Evolutionary conservation across 805 yeast species (phyloP).

Genomic region (Spathaspora hagerdaliae): DNA sequence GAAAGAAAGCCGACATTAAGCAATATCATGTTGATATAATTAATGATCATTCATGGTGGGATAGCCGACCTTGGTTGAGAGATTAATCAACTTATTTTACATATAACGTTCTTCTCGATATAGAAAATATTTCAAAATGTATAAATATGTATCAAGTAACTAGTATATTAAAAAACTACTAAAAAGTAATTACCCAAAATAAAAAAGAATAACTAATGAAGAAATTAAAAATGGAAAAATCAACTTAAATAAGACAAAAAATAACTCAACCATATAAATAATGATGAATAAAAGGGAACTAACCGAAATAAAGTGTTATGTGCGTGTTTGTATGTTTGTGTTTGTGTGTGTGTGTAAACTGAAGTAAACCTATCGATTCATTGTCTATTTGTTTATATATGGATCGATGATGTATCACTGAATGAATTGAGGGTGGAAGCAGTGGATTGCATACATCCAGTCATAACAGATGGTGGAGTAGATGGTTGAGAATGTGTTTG

Average conservation of each 20-base stretch:
- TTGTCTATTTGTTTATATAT: constrained; percentile 1
- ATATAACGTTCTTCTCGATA: neutral
- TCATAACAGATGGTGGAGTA: neutral
- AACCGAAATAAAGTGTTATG: neutral
- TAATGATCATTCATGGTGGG: constrained; percentile 59
- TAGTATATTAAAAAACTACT: neutral
- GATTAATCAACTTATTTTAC: constrained; percentile 3
- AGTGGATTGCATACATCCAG: constrained; percentile 16
- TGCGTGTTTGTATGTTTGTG: neutral
- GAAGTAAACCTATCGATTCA: no score
- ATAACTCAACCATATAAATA: neutral
- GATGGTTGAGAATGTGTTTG: constrained; percentile 1
- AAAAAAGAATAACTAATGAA: neutral
- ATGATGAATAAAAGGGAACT: neutral
- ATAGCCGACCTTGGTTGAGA: constrained; percentile 35
- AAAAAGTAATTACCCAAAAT: neutral
- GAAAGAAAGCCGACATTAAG: constrained; percentile 44
- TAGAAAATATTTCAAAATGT: neutral
- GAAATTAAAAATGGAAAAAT: neutral
- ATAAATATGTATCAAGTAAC: neutral
- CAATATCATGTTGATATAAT: constrained; percentile 59
- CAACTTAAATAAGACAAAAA: no score
- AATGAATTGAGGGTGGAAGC: constrained; percentile 32
- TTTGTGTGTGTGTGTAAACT: neutral
- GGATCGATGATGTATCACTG: constrained; percentile 29